phyloP scores from a whole-genome alignment of 2,329 filamentous ascomycete species.

The Geoglossum cookeanum region DNA sequence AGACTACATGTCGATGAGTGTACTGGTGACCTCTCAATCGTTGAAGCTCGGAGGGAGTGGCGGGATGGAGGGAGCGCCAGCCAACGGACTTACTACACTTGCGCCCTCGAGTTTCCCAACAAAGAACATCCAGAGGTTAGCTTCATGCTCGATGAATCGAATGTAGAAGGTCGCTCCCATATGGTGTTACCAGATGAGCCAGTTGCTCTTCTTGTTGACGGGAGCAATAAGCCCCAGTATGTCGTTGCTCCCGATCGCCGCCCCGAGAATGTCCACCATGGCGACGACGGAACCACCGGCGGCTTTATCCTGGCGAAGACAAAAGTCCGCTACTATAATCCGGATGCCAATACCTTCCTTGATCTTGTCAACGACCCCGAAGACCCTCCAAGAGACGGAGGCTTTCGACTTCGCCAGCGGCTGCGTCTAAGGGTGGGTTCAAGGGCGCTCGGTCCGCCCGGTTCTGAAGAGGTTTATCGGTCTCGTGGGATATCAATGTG shows the following conservation, averaged over 20 bases:
- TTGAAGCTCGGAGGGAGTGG: slow-evolving; percentile 56
- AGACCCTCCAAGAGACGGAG: slow-evolving; percentile 17
- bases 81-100: slow-evolving; percentile 46
- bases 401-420: slow-evolving; percentile 15
- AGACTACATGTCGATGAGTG: slow-evolving; percentile 40
- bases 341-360: slow-evolving; percentile 33
- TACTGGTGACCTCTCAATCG: slow-evolving; percentile 37
- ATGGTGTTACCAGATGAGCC: slow-evolving; percentile 16
- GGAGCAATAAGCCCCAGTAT: slow-evolving; percentile 21
- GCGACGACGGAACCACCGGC: slow-evolving; percentile 15
- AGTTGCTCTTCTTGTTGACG: slow-evolving; percentile 13
- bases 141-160: neutral
- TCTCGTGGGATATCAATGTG: neutral
- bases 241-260: slow-evolving; percentile 19
- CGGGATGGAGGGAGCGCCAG: slow-evolving; percentile 34
- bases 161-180: neutral
- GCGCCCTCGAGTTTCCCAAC: slow-evolving; percentile 27
- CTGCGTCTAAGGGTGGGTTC: slow-evolving; percentile 33
- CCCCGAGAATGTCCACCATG: slow-evolving; percentile 29
- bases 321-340: slow-evolving; percentile 35
- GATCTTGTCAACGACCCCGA: slow-evolving; percentile 35
- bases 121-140: slow-evolving; percentile 4
- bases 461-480: neutral
- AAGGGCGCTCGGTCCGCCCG: slow-evolving; percentile 19
- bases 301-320: slow-evolving; percentile 34